Evolutionary conservation across 208 protist genomes (phyloP).

Genomic region (Leishmania aethiopica): DNA sequence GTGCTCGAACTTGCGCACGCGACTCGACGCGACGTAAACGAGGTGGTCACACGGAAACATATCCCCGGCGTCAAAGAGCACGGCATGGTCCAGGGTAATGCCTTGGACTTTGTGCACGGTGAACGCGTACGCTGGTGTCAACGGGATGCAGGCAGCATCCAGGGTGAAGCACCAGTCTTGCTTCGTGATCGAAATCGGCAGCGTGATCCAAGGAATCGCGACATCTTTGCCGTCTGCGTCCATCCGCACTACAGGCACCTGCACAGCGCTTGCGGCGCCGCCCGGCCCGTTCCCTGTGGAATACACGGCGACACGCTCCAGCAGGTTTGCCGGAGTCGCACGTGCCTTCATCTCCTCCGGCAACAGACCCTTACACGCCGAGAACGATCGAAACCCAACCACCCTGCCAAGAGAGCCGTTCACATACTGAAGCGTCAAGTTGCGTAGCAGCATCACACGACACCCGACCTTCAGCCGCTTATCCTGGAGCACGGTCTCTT

Average conservation of each 20-base stretch:
- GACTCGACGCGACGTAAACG: conserved; percentile 89
- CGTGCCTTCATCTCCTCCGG: conserved; percentile 38
- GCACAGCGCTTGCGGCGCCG: background rate
- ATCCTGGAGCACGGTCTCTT: conserved; percentile 63
- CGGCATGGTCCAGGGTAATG: conserved; percentile 65
- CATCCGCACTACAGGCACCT: conserved; percentile 80
- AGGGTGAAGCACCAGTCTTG: conserved; percentile 44
- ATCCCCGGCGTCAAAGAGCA: conserved; percentile 73
- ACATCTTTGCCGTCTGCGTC: conserved; percentile 58
- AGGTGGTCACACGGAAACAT: conserved; percentile 88
- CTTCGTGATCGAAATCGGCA: conserved; percentile 33
- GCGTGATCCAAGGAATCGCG: conserved; percentile 75
- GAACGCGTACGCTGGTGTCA: conserved; percentile 88
- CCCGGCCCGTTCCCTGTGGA: too few species aligned
- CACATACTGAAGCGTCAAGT: conserved; percentile 62
- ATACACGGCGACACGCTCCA: background rate
- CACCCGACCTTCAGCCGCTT: conserved; percentile 86
- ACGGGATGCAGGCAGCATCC: conserved; percentile 63
- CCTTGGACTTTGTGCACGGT: conserved; percentile 93
- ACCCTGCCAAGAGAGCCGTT: conserved; percentile 87
- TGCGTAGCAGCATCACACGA: conserved; percentile 87
- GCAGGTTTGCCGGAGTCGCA: background rate
- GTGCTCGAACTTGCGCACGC: conserved; percentile 72
- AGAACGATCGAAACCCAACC: conserved; percentile 47
- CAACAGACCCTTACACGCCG: conserved; percentile 37